A percentile compares a stretch with the other conserved stretches of the same genome.
These are phyloP conservation scores for Fusarium vanettenii DNA, from an alignment of 2,329 filamentous ascomycete species.

Conservation along the genomic window DNA sequence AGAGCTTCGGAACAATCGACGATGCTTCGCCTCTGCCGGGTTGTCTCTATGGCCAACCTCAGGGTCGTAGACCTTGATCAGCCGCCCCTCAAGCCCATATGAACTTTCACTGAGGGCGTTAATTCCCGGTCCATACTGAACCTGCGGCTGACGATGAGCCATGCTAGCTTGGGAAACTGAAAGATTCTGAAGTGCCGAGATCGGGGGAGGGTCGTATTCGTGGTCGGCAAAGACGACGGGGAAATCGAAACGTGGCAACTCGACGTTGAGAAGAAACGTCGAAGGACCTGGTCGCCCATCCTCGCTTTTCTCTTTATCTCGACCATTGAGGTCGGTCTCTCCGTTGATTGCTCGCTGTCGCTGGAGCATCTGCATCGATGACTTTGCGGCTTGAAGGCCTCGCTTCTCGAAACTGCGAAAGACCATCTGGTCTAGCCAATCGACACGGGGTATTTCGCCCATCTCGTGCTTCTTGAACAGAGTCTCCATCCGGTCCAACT, in stretches of 20 bases:
- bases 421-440: constrained; percentile 96
- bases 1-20: constrained; percentile 89
- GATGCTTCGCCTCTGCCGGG: constrained; percentile 94
- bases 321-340: constrained; percentile 47
- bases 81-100: constrained; percentile 63
- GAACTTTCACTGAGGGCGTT: constrained; percentile 70
- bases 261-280: constrained; percentile 86
- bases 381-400: constrained; percentile 71
- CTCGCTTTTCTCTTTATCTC: constrained; percentile 46
- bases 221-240: constrained; percentile 95
- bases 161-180: constrained; percentile 72
- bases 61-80: constrained; percentile 92
- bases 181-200: constrained; percentile 77
- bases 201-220: constrained; percentile 87
- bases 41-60: constrained; percentile 92
- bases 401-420: constrained; percentile 90
- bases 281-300: constrained; percentile 62
- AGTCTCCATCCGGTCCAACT: constrained; percentile 88
- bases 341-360: constrained; percentile 57
- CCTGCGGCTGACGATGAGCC: constrained; percentile 84
- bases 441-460: constrained; percentile 91
- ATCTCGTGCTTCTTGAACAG: constrained; percentile 98
- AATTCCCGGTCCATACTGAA: constrained; percentile 91
- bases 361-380: constrained; percentile 69
- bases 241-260: constrained; percentile 95